These are phyloP conservation scores for Prunus persica DNA, from an alignment of 306 rosid genomes.

Conservation along the genomic window Prunus_persica_NCBIv2 NC_034009.1:41265501-41266000, in stretches of 20 bases:
- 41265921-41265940: conserved; percentile 79
- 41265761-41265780: conserved; percentile 60
- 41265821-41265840: conserved; percentile 84
- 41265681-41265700: conserved; percentile 93
- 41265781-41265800: conserved; percentile 59
- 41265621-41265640: conserved; percentile 50
- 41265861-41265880: conserved; percentile 61
- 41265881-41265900: conserved; percentile 78
- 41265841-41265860: conserved; percentile 53
- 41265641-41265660: conserved; percentile 79
- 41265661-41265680: conserved; percentile 88
- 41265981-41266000: conserved; percentile 34
- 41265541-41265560: conserved; percentile 52
- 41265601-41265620: conserved; percentile 56
- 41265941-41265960: conserved; percentile 93
- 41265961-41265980: conserved; percentile 38
- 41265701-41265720: conserved; percentile 88
- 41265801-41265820: conserved; percentile 72
- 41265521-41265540: conserved; percentile 89
- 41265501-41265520: conserved; percentile 65
- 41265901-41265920: conserved; percentile 73
- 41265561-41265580: conserved; percentile 57
- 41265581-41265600: conserved; percentile 82
- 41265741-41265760: conserved; percentile 78
- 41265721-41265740: conserved; percentile 87